Percentiles rank a stretch among this genome's conserved stretches.
These are phyloP conservation scores for Leptographium galeiforme DNA, from an alignment of 2,329 filamentous ascomycete species.

Conservation along the genomic window DNA sequence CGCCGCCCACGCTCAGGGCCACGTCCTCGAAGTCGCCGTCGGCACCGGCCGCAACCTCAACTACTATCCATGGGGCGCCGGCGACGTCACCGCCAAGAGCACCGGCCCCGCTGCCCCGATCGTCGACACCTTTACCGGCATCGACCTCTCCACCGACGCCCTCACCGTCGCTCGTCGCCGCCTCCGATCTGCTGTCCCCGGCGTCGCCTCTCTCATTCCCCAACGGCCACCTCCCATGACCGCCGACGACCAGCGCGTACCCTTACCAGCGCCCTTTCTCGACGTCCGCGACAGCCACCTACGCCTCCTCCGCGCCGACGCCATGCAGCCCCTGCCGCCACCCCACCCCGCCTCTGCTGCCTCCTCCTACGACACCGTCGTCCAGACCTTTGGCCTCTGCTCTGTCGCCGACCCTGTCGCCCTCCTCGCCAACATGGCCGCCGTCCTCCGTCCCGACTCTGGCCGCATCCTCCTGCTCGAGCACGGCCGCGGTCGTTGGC, in stretches of 20 bases:
- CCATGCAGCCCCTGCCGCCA: conserved; percentile 27
- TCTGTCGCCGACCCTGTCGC: conserved; percentile 43
- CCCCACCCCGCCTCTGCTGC: conserved; percentile 22
- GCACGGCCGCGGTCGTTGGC: conserved; percentile 44
- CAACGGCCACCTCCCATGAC: conserved; percentile 13
- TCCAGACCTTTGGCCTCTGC: conserved; percentile 54
- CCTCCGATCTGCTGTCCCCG: conserved; percentile 29
- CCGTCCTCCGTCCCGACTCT: conserved; percentile 35
- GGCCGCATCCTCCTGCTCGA: conserved; percentile 49
- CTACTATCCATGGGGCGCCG: conserved; percentile 42
- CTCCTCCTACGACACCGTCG: conserved; percentile 44
- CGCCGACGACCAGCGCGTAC: conserved; percentile 8
- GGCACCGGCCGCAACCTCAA: conserved; percentile 49
- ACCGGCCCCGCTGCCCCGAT: background rate
- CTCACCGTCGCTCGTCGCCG: conserved; percentile 42
- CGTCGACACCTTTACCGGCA: conserved; percentile 34
- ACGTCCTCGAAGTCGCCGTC: conserved; percentile 50
- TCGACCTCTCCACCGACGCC: conserved; percentile 49
- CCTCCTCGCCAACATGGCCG: conserved; percentile 40
- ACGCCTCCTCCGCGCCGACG: conserved; percentile 25
- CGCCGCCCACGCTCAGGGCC: conserved; percentile 32
- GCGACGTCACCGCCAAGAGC: background rate
- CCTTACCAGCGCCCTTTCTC: conserved; percentile 21
- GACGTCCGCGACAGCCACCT: conserved; percentile 12
- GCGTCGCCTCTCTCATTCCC: conserved; percentile 25